Evolutionary conservation across 192 early-diverging fungal species (phyloP), one percentile per base, ranked within the genome.

Genomic region (Mortierella claussenii): DNA sequence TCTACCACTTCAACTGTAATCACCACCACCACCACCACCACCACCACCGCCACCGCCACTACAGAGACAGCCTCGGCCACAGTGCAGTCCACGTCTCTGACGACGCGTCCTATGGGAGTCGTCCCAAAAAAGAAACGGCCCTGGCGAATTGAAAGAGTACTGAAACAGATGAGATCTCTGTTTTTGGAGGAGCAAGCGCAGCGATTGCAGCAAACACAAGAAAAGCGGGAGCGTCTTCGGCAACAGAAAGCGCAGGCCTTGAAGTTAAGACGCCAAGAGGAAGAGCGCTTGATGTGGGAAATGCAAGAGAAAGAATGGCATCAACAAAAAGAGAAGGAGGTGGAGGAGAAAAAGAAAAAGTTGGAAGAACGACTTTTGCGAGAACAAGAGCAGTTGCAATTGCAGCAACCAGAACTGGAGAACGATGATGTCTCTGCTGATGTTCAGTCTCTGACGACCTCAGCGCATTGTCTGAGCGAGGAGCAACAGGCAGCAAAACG

Each of bases 361-460:
- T 7, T 4, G 4, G 4, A 13, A 7, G 45, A 17, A n/a, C 45
- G 21, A 46, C 7, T 15, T 46, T 5, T 4, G 4, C 37, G 42
- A 50, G 5, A 21, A 36, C 33, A 28, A 17, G 3, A 17, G 37
- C 37, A 40, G 13, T 31, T 7, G 11, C 11, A 20, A 42, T n/a
- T n/a, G n/a, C n/a, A n/a, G n/a, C n/a, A n/a, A n/a, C n/a, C n/a
- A n/a, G n/a, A n/a, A n/a, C n/a, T n/a, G n/a, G n/a, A n/a, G n/a
- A n/a, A n/a, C n/a, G n/a, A n/a, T n/a, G n/a, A n/a, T n/a, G n/a
- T n/a, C n/a, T n/a, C n/a, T n/a, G n/a, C n/a, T n/a, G n/a, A n/a
- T n/a, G n/a, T n/a, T n/a, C n/a, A n/a, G n/a, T n/a, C 43, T 74
- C 50, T 36, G 27, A 74, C 40, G 69, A 74, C 69, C 62, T 74